phyloP scores from a whole-genome alignment of 305 asterid genomes.

The Fraxinus floribunda region DNA sequence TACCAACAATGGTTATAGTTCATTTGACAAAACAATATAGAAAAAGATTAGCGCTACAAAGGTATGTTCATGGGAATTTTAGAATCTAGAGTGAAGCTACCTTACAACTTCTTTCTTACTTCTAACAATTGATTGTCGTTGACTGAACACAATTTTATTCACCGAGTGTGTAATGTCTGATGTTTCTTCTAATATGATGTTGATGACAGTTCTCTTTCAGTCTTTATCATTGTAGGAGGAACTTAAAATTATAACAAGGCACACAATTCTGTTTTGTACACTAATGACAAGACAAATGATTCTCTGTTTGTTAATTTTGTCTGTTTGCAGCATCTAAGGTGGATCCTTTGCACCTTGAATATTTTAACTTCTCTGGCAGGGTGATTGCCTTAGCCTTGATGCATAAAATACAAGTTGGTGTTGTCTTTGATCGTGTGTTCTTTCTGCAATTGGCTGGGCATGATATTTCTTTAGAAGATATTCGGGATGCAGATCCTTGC shows the following conservation, averaged over 20 bases:
- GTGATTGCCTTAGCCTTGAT: slow-evolving; percentile 82
- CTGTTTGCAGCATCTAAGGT: slow-evolving; percentile 76
- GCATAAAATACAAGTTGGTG: slow-evolving; percentile 81
- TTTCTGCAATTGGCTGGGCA: slow-evolving; percentile 65
- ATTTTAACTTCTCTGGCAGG: slow-evolving; percentile 75
- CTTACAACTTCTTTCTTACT: background rate
- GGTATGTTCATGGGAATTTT: slow-evolving; percentile 1
- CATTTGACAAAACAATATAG: slow-evolving; percentile 8
- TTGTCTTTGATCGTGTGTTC: slow-evolving; percentile 73
- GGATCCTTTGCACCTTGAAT: slow-evolving; percentile 75
- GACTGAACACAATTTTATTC: background rate
- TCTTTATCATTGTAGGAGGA: background rate
- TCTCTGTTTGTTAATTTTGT: background rate
- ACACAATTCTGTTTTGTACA: slow-evolving; percentile 19
- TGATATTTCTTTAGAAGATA: slow-evolving; percentile 61
- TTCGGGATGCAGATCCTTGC: slow-evolving; percentile 73
- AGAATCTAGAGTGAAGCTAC: slow-evolving; percentile 1
- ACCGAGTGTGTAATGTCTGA: background rate
- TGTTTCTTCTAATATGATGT: background rate
- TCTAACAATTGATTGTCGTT: slow-evolving; percentile 7
- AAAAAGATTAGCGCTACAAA: slow-evolving; percentile 1
- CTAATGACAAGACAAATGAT: slow-evolving; percentile 6
- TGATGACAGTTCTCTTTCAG: background rate
- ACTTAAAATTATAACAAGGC: slow-evolving; percentile 15
- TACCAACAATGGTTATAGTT: background rate